A percentile compares a stretch with the other conserved stretches of the same genome.
phyloP scores from a whole-genome alignment of 345 rosid genomes.

The Garcia nutans region DNA sequence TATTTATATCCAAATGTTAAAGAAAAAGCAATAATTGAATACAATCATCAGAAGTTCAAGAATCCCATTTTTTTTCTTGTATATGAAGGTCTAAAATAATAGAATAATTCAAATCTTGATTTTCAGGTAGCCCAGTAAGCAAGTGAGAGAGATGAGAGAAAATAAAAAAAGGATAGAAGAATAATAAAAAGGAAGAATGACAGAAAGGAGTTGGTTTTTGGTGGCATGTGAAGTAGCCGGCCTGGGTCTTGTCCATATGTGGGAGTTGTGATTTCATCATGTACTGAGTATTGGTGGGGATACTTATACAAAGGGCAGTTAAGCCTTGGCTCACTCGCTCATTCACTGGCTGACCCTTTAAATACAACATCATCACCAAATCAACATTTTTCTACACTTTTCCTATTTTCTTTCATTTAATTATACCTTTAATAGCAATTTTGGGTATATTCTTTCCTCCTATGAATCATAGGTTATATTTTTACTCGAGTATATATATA shows the following conservation, averaged over 20 bases:
- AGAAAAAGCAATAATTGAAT: too few species aligned
- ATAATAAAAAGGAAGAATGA: constrained; percentile 19
- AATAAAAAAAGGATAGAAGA: background rate
- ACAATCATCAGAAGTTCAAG: too few species aligned
- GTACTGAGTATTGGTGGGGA: constrained; percentile 28
- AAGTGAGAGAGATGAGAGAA: constrained; percentile 14
- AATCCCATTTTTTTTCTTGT: too few species aligned
- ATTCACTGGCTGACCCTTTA: constrained; percentile 34
- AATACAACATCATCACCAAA: constrained; percentile 23
- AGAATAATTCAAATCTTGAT: background rate
- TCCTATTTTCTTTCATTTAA: background rate
- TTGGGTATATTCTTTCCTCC: too few species aligned
- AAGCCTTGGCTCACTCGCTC: constrained; percentile 36
- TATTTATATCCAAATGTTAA: too few species aligned
- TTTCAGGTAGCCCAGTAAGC: constrained; percentile 7
- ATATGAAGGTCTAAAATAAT: too few species aligned
- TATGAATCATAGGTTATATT: too few species aligned
- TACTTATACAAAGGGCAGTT: constrained; percentile 18
- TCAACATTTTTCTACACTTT: constrained; percentile 31
- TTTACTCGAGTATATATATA: too few species aligned
- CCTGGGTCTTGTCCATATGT: constrained; percentile 50
- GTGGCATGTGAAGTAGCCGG: constrained; percentile 68
- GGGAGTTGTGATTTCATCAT: constrained; percentile 53
- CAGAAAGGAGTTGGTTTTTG: constrained; percentile 37
- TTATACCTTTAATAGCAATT: too few species aligned